Evolutionary conservation across 2,329 filamentous ascomycete species (phyloP).

Genomic region (Trichoderma koningiopsis): DNA sequence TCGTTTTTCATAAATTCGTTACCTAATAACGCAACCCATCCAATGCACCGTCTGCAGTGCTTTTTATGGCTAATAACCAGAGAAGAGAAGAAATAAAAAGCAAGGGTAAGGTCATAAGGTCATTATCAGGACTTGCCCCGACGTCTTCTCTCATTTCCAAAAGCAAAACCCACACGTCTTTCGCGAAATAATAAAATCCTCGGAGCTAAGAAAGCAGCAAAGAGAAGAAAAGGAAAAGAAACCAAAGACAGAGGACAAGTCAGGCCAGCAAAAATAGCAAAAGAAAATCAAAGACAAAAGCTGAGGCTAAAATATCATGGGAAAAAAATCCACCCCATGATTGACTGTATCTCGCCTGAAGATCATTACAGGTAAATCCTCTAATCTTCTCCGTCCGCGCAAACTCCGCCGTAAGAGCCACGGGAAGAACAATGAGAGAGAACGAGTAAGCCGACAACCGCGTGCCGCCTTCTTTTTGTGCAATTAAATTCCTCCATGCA

Average conservation of each 20-base stretch:
- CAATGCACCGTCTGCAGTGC: conserved; percentile 39
- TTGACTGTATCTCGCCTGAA: conserved; percentile 40
- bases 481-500: conserved; percentile 45
- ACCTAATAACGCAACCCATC: conserved; percentile 43
- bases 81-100: conserved; percentile 29
- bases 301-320: conserved; percentile 32
- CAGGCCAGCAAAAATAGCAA: conserved; percentile 24
- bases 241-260: conserved; percentile 27
- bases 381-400: conserved; percentile 37
- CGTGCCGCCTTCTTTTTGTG: conserved; percentile 34
- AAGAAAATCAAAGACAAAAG: conserved; percentile 6
- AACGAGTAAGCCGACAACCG: conserved; percentile 28
- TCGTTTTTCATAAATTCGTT: conserved; percentile 44
- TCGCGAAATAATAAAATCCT: conserved; percentile 13
- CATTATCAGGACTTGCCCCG: conserved; percentile 39
- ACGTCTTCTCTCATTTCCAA: conserved; percentile 33
- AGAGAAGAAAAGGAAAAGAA: conserved; percentile 28
- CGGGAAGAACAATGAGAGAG: conserved; percentile 31
- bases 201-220: conserved; percentile 18
- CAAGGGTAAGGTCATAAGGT: conserved; percentile 39
- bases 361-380: conserved; percentile 43
- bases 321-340: conserved; percentile 31
- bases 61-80: conserved; percentile 33
- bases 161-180: conserved; percentile 28
- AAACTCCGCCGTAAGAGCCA: conserved; percentile 34